Conservation (phyloP, 1,284 basidiomycete species). For the Malassezia caprae region DNA sequence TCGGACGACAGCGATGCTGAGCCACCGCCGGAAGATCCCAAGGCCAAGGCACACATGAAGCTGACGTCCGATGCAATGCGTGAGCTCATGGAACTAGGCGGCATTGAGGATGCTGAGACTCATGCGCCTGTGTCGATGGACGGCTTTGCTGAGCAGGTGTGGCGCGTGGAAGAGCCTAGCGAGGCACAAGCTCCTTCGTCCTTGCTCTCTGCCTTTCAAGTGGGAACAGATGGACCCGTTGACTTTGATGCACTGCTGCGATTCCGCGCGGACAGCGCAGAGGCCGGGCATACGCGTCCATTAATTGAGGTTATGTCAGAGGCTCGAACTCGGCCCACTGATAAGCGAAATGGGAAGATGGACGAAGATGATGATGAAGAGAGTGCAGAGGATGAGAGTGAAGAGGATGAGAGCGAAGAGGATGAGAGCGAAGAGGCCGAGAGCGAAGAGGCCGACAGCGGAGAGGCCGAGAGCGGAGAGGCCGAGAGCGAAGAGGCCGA, state of each 20-base stretch:
- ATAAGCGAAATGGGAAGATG: not conserved
- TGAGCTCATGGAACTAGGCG: constrained; percentile 10
- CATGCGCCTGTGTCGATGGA: constrained; percentile 4
- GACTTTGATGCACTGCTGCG: constrained; percentile 13
- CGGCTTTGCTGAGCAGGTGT: constrained; percentile 14
- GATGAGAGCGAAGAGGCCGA: not conserved
- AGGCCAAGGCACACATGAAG: constrained; percentile 2
- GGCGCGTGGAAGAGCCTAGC: constrained; percentile 4
- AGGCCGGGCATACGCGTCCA: not conserved
- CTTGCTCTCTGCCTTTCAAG: constrained; percentile 5
- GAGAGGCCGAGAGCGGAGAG: not conserved
- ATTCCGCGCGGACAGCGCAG: constrained; percentile 2
- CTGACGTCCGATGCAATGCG: constrained; percentile 8
- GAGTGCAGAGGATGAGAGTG: not conserved
- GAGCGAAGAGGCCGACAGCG: not conserved
- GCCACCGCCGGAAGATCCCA: not conserved
- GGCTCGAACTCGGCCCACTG: not conserved
- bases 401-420: not conserved
- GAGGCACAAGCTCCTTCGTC: not conserved
- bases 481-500: not conserved
- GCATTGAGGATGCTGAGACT: constrained; percentile 2
- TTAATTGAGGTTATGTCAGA: not conserved
- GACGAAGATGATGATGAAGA: not conserved
- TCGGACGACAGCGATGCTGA: constrained; percentile 12
- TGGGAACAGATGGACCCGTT: not conserved